These are phyloP conservation scores for Colletotrichum brevisporum DNA, from an alignment of 2,329 filamentous ascomycete genomes.

Conservation along the genomic window DNA sequence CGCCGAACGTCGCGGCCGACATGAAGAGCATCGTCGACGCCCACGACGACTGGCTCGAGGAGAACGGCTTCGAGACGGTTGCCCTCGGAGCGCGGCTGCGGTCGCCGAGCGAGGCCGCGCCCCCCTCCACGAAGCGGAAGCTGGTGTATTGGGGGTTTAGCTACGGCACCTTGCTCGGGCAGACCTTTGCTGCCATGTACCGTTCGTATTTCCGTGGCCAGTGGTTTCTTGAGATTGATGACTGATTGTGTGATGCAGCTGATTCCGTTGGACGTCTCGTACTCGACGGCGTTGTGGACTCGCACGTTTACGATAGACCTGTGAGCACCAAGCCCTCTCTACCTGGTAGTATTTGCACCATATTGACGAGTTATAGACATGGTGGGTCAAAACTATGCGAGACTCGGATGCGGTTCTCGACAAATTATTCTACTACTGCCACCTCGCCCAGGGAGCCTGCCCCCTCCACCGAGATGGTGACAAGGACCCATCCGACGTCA, in stretches of 20 bases:
- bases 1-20: slow-evolving; percentile 43
- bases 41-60: slow-evolving; percentile 35
- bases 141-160: slow-evolving; percentile 55
- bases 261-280: slow-evolving; percentile 49
- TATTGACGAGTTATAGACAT: slow-evolving; percentile 4
- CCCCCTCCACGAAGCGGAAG: slow-evolving; percentile 41
- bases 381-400: slow-evolving; percentile 54
- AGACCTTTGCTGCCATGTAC: slow-evolving; percentile 55
- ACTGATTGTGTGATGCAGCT: slow-evolving; percentile 25
- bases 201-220: slow-evolving; percentile 33
- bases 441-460: slow-evolving; percentile 57
- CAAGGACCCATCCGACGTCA: slow-evolving; percentile 40
- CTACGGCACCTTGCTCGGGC: slow-evolving; percentile 55
- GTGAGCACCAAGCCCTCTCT: slow-evolving; percentile 24
- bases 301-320: slow-evolving; percentile 52
- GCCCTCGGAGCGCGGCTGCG: slow-evolving; percentile 8
- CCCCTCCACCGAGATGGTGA: slow-evolving; percentile 54
- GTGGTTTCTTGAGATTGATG: too few species aligned
- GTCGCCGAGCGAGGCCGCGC: slow-evolving; percentile 17
- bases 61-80: slow-evolving; percentile 27
- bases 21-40: slow-evolving; percentile 42
- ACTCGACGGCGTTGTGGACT: slow-evolving; percentile 49
- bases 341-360: not conserved
- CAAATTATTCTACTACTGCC: slow-evolving; percentile 63
- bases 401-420: slow-evolving; percentile 63